Conservation (phyloP, 2,329 filamentous ascomycete species). For the Ilyonectria sp. region DNA sequence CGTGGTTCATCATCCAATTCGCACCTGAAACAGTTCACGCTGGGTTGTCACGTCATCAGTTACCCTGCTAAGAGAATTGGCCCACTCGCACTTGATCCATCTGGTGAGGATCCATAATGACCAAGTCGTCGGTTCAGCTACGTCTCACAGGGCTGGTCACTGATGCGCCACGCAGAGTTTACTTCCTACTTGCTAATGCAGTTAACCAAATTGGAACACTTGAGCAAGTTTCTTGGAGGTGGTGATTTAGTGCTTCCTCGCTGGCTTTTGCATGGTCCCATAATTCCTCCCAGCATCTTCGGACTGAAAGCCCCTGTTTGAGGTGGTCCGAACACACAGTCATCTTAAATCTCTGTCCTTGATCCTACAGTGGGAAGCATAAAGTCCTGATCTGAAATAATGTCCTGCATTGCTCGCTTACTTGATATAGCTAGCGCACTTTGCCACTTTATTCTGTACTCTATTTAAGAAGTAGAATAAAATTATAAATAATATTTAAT, state of each 20-base stretch:
- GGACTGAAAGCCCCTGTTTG: background rate
- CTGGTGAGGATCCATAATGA: background rate
- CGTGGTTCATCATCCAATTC: constrained; percentile 1
- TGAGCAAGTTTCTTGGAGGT: background rate
- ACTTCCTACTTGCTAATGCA: background rate
- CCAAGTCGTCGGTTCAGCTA: background rate
- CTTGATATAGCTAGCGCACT: too few relatives aligned
- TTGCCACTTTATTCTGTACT: too few relatives aligned
- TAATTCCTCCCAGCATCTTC: background rate
- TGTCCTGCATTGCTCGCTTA: too few relatives aligned
- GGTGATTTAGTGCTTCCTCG: background rate
- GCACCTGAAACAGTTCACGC: constrained; percentile 26
- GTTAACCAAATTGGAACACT: background rate
- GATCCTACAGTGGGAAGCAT: background rate
- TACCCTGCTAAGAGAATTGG: background rate
- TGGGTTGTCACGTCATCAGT: constrained; percentile 2
- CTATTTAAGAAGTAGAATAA: too few relatives aligned
- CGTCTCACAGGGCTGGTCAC: background rate
- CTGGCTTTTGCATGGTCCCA: background rate
- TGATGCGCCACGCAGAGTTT: background rate
- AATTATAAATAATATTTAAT: too few relatives aligned
- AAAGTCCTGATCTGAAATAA: too few relatives aligned
- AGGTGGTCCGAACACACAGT: background rate
- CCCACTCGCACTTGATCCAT: background rate
- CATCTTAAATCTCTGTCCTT: constrained; percentile 5